These are phyloP conservation scores for Capsicum pubescens DNA, from an alignment of 257 asterid species.

Conservation along the genomic window DNA sequence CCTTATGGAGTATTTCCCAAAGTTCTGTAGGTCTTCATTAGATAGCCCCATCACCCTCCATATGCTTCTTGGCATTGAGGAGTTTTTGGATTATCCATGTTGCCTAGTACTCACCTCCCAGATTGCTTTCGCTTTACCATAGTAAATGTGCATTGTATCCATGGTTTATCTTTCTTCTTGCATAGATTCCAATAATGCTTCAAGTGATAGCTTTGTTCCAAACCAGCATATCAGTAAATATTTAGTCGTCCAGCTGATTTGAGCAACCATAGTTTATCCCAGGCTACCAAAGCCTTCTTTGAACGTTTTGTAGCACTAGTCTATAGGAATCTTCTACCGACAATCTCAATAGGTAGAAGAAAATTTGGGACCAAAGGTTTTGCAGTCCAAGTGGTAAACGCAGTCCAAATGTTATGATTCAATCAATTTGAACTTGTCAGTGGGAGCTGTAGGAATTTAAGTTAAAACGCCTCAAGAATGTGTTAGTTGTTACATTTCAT, in stretches of 20 bases:
- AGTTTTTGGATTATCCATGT: background rate
- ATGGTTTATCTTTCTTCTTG: background rate
- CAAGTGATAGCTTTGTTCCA: constrained; percentile 2
- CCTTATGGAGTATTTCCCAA: background rate
- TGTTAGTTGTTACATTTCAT: background rate
- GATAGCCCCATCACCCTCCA: background rate
- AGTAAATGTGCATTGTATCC: background rate
- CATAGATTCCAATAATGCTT: background rate
- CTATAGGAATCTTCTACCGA: background rate
- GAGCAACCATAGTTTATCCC: background rate
- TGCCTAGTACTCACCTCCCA: background rate
- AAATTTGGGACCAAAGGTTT: background rate
- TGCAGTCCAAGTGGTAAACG: too few relatives aligned
- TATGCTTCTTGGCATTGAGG: background rate
- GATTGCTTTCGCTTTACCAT: background rate
- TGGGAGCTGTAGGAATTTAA: background rate
- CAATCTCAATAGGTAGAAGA: background rate
- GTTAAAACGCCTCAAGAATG: background rate
- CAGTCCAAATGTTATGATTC: background rate
- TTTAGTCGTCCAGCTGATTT: background rate
- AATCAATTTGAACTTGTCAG: background rate
- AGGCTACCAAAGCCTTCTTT: background rate
- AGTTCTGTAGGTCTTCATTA: background rate
- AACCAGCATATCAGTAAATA: background rate
- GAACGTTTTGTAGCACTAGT: background rate